Base-by-base conservation (phyloP, 2,329 filamentous ascomycete genomes). In the Pezicula neosporulosa region DNA sequence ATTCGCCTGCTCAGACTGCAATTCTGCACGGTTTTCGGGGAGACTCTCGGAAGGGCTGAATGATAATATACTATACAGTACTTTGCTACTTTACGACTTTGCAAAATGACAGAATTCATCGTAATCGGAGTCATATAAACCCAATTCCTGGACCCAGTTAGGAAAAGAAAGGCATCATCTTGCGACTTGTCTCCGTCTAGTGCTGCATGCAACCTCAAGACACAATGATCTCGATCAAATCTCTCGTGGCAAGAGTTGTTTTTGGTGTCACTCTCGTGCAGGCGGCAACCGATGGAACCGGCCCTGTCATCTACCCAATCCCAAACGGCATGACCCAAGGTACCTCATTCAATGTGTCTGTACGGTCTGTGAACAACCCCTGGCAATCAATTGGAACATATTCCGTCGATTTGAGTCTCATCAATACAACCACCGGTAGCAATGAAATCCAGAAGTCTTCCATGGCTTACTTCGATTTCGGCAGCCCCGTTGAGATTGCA, bases 381-480 rank as follows among this genome's bases (percentile, higher is more conserved):
- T 41, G 38, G 38, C 8, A 10, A 8, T 8, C 12, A 12, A 10
- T 41, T 18, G 9, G 19, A 16, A 10, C 38, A 18, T 41, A 41
- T 16, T 18, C 8, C 9, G 16, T 18, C 38, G 38, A 10, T 41
- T 16, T 41, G 8, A 10, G 19, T 18, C 9, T 12, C 10, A 18
- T 57, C 47, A 58, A 58, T 39, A 51, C 51, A 16, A 58, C 53
- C 12, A 51, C 44, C 3, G 53, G 56, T 6, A 33, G 39, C 7
- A 37, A 12, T 2, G 42, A 21, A 3, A 56, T 16, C 7, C 28
- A 56, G 15, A 16, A 39, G 6, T 51, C 56, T 4, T 49, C 53
- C 33, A 44, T 56, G 19, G 55, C 50, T 10, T 48, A 38, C 16
- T 59, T 59, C 41, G 57, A 59, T 45, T 56, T 54, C 45, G 37